Percentiles rank a stretch among this genome's conserved stretches.
These are phyloP conservation scores for Coffea eugenioides DNA, from an alignment of 257 asterid genomes.

Conservation along the genomic window DNA sequence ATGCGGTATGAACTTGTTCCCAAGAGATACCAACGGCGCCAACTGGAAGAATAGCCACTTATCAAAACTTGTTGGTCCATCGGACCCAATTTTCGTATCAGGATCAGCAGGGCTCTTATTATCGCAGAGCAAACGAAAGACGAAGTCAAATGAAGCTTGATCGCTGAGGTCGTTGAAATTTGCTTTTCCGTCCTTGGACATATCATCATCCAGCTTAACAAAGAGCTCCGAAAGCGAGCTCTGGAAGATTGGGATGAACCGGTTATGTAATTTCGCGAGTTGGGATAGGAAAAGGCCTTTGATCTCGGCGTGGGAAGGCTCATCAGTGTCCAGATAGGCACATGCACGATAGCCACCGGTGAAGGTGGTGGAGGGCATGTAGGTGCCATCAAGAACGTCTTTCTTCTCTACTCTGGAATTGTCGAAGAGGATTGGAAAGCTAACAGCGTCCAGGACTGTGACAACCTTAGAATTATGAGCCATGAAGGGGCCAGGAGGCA, in stretches of 20 bases:
- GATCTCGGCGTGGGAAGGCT: conserved; percentile 42
- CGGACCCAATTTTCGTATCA: conserved; percentile 35
- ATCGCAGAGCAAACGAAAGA: conserved; percentile 55
- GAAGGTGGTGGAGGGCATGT: conserved; percentile 61
- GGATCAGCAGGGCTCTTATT: conserved; percentile 33
- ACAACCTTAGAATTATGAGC: conserved; percentile 40
- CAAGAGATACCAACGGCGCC: conserved; percentile 47
- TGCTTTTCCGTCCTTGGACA: conserved; percentile 36
- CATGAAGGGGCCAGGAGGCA: conserved; percentile 60
- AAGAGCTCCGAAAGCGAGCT: conserved; percentile 36
- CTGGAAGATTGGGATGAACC: conserved; percentile 46
- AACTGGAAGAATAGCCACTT: conserved; percentile 63
- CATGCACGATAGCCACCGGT: conserved; percentile 72
- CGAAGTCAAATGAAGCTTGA: conserved; percentile 54
- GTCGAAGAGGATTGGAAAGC: conserved; percentile 71
- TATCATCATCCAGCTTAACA: conserved; percentile 44
- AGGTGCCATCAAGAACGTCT: conserved; percentile 75
- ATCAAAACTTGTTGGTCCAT: conserved; percentile 48
- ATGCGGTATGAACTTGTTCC: conserved; percentile 48
- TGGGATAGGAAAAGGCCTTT: conserved; percentile 43
- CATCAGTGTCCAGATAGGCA: conserved; percentile 65
- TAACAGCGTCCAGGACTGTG: conserved; percentile 58
- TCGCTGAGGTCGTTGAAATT: conserved; percentile 50
- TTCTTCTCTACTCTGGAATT: conserved; percentile 62
- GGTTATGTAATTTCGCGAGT: conserved; percentile 32